Percentiles rank a stretch among this genome's conserved stretches.
Conservation (phyloP, 1,284 basidiomycete species). For the Sanghuangporus sanghuang region DNA sequence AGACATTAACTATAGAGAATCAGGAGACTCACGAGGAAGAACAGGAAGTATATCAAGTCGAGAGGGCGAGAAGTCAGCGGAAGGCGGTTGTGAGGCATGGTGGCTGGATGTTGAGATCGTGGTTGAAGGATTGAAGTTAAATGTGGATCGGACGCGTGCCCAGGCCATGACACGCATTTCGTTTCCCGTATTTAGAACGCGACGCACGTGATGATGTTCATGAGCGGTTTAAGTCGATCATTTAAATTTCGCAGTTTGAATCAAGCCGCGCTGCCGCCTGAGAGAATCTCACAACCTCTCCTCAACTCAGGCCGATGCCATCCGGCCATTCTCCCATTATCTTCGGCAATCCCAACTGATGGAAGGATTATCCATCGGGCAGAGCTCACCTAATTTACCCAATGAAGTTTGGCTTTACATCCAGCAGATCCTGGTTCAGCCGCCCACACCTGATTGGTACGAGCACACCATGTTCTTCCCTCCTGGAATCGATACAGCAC, state of each 20-base stretch:
- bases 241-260: neutral
- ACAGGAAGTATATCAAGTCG: constrained; percentile 58
- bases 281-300: too few relatives aligned
- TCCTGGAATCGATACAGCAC: neutral
- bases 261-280: neutral
- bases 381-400: neutral
- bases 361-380: too few relatives aligned
- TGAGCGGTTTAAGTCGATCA: neutral
- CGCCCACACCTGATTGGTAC: neutral
- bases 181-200: too few relatives aligned
- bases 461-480: constrained; percentile 1
- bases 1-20: neutral
- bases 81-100: neutral
- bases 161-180: too few relatives aligned
- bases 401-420: constrained; percentile 1
- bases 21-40: constrained; percentile 47
- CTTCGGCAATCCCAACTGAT: too few relatives aligned
- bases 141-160: neutral
- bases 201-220: neutral
- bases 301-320: too few relatives aligned
- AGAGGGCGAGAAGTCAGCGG: constrained; percentile 39
- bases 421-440: neutral
- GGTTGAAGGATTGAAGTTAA: neutral
- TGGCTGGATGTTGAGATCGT: neutral
- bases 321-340: too few relatives aligned